Conservation (phyloP, 2,329 filamentous ascomycete species). For the Uncinocarpus reesii region DNA sequence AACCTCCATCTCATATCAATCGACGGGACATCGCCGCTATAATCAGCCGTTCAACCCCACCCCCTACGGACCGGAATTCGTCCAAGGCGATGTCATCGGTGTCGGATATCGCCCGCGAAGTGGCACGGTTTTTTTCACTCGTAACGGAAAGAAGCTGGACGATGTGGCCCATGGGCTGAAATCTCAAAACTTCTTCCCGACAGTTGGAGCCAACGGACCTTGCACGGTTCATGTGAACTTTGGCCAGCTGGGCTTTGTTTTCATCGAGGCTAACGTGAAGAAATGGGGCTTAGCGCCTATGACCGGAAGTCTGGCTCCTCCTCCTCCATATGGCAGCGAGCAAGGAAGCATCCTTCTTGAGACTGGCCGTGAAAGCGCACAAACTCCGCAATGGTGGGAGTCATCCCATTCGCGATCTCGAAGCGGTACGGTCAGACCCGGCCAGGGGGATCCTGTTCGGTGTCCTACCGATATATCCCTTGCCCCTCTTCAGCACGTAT, state of each 20-base stretch:
- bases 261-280: conserved; percentile 98
- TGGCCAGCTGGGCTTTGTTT: conserved; percentile 94
- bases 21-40: conserved; percentile 71
- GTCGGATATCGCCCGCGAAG: conserved; percentile 91
- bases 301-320: conserved; percentile 87
- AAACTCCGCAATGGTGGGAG: conserved; percentile 26
- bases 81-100: conserved; percentile 91
- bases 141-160: conserved; percentile 94
- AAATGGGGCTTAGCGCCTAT: conserved; percentile 97
- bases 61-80: conserved; percentile 69
- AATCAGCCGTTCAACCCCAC: conserved; percentile 83
- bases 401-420: conserved; percentile 62
- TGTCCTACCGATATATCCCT: conserved; percentile 95
- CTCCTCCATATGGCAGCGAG: conserved; percentile 92
- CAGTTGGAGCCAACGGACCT: conserved; percentile 89
- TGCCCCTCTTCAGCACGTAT: conserved; percentile 66
- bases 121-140: conserved; percentile 93
- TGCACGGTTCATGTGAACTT: conserved; percentile 94
- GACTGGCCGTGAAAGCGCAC: conserved; percentile 52
- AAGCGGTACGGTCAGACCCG: conserved; percentile 66
- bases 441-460: conserved; percentile 74
- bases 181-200: conserved; percentile 92
- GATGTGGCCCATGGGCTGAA: conserved; percentile 90
- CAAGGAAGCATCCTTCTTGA: conserved; percentile 93
- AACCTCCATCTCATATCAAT: conserved; percentile 82